Conservation (phyloP, 2,329 filamentous ascomycete species). For the Ascochyta rabiei region DNA sequence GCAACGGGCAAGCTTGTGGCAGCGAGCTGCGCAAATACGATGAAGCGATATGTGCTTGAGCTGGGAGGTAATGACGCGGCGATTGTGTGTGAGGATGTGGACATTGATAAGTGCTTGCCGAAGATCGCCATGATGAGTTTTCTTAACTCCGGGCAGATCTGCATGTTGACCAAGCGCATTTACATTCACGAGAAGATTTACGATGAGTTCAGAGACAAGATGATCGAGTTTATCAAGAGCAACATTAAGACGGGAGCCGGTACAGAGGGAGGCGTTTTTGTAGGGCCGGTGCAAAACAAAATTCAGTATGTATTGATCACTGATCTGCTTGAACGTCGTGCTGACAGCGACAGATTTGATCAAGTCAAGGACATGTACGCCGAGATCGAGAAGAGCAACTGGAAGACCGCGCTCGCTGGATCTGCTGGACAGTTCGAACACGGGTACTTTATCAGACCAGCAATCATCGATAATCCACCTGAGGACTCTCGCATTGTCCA, state of each 20-base stretch:
- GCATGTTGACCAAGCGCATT: constrained; percentile 37
- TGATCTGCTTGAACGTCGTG: not conserved
- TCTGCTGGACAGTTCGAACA: constrained; percentile 31
- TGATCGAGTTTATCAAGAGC: constrained; percentile 54
- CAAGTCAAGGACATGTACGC: constrained; percentile 62
- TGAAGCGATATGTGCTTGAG: constrained; percentile 67
- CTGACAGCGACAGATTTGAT: constrained; percentile 52
- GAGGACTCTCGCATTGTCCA: constrained; percentile 61
- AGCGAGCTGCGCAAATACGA: constrained; percentile 58
- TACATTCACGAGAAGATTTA: constrained; percentile 46
- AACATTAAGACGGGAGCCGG: constrained; percentile 44
- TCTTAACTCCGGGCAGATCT: constrained; percentile 62
- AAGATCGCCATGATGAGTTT: constrained; percentile 53
- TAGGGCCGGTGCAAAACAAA: constrained; percentile 42
- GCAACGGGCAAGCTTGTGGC: constrained; percentile 65
- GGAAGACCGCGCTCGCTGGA: constrained; percentile 58
- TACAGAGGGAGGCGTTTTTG: constrained; percentile 18
- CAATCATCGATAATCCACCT: constrained; percentile 64
- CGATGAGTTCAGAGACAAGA: constrained; percentile 39
- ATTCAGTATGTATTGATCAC: constrained; percentile 23
- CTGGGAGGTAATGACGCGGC: constrained; percentile 67
- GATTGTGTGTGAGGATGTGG: constrained; percentile 62
- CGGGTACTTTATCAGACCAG: constrained; percentile 65
- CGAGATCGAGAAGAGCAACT: constrained; percentile 60
- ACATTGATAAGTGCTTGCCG: constrained; percentile 50